phyloP scores from a whole-genome alignment of 2,329 filamentous ascomycete species.

The Aspergillus tubingensis region DNA sequence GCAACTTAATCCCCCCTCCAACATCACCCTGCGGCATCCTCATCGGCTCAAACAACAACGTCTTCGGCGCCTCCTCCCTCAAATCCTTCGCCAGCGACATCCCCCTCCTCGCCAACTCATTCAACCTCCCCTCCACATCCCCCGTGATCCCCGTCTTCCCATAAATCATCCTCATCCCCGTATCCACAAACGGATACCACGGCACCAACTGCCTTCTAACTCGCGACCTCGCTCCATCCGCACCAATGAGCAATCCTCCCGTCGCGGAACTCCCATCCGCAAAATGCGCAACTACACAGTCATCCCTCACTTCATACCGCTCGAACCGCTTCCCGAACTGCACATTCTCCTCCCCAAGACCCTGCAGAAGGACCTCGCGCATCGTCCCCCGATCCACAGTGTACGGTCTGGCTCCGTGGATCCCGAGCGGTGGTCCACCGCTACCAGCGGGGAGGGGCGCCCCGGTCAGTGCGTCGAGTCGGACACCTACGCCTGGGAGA shows the following conservation, averaged over 20 bases:
- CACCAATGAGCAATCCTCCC: conserved; percentile 42
- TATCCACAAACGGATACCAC: conserved; percentile 38
- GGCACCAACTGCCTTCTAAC: conserved; percentile 43
- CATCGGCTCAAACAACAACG: conserved; percentile 7
- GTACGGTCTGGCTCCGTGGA: not conserved
- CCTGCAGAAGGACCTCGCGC: conserved; percentile 5
- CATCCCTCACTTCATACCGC: not conserved
- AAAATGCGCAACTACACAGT: conserved; percentile 33
- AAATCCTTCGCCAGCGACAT: conserved; percentile 1
- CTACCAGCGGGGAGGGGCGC: not conserved
- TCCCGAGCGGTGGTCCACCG: not conserved
- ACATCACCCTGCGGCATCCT: not conserved
- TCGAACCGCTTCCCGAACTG: conserved; percentile 5
- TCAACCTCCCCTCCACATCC: not conserved
- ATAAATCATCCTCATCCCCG: conserved; percentile 41
- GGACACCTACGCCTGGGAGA: not conserved
- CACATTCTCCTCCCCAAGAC: not conserved
- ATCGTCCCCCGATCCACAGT: conserved; percentile 1
- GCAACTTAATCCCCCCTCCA: not conserved
- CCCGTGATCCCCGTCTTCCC: conserved; percentile 19
- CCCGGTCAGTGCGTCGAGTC: not conserved
- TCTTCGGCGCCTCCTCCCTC: not conserved
- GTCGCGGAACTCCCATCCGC: conserved; percentile 34
- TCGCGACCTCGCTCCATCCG: conserved; percentile 41
- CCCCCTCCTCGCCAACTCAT: not conserved